These are phyloP conservation scores for Fraxinus paxiana DNA, from an alignment of 305 asterid species.

Conservation along the genomic window DNA sequence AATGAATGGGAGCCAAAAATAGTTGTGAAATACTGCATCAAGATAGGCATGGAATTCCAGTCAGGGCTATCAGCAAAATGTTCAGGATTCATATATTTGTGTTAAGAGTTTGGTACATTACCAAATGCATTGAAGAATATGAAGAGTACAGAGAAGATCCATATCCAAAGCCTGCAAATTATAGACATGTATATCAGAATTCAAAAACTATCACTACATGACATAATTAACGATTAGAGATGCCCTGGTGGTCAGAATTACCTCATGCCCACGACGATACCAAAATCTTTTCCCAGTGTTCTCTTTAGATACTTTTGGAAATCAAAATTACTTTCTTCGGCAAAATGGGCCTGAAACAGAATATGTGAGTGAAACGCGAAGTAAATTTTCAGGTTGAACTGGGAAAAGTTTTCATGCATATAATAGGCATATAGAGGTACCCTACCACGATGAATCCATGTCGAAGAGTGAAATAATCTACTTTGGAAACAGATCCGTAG, in stretches of 20 bases:
- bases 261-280: slow-evolving; percentile 70
- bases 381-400: neutral
- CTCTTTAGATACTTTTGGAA: slow-evolving; percentile 58
- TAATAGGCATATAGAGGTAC: neutral
- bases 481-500: slow-evolving; percentile 56
- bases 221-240: neutral
- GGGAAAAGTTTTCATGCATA: neutral
- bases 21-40: slow-evolving; percentile 57
- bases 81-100: neutral
- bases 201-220: neutral
- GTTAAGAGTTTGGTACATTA: slow-evolving; percentile 22
- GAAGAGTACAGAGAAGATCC: slow-evolving; percentile 71
- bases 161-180: slow-evolving; percentile 60
- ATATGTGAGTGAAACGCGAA: neutral
- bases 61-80: neutral
- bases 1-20: slow-evolving; percentile 70
- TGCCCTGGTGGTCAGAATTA: slow-evolving; percentile 21
- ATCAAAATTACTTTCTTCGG: slow-evolving; percentile 49
- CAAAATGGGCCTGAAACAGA: slow-evolving; percentile 56
- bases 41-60: neutral
- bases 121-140: slow-evolving; percentile 73
- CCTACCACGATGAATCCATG: slow-evolving; percentile 66
- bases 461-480: slow-evolving; percentile 67
- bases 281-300: slow-evolving; percentile 63
- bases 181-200: neutral